Evolutionary conservation across 768 basidiomycete genomes (phyloP).

Genomic region (Cystofilobasidium capitatum): DNA sequence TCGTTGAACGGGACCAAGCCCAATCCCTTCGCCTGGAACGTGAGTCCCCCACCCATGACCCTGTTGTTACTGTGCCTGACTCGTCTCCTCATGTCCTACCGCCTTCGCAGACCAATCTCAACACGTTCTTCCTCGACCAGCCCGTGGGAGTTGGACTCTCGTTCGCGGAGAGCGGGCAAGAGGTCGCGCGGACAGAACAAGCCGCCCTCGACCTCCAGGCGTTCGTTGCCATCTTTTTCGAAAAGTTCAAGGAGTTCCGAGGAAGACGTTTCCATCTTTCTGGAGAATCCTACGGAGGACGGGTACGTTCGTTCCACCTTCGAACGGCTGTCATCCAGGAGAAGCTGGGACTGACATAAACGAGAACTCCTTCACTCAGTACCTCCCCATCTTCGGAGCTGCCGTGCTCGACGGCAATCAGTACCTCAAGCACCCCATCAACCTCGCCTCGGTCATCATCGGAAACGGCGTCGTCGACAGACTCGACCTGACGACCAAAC

Average conservation of each 20-base stretch:
- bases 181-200: constrained; percentile 49
- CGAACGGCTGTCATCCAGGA: constrained; percentile 28
- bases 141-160: constrained; percentile 31
- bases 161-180: constrained; percentile 29
- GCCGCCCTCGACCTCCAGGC: constrained; percentile 62
- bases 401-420: constrained; percentile 66
- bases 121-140: constrained; percentile 29
- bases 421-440: constrained; percentile 49
- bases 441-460: constrained; percentile 61
- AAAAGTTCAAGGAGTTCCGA: constrained; percentile 61
- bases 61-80: too few species aligned
- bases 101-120: background rate
- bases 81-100: too few species aligned
- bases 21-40: constrained; percentile 30
- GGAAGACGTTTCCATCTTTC: constrained; percentile 57
- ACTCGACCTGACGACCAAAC: constrained; percentile 13
- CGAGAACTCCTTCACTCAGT: constrained; percentile 10
- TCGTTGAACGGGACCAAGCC: constrained; percentile 14
- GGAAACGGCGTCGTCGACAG: constrained; percentile 36
- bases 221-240: constrained; percentile 64
- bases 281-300: constrained; percentile 48
- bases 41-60: constrained; percentile 3
- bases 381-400: constrained; percentile 52
- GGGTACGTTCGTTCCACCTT: background rate
- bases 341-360: too few species aligned